These are phyloP conservation scores for Plasmodium fragile DNA, from an alignment of 169 alveolate genomes.

Conservation along the genomic window DNA sequence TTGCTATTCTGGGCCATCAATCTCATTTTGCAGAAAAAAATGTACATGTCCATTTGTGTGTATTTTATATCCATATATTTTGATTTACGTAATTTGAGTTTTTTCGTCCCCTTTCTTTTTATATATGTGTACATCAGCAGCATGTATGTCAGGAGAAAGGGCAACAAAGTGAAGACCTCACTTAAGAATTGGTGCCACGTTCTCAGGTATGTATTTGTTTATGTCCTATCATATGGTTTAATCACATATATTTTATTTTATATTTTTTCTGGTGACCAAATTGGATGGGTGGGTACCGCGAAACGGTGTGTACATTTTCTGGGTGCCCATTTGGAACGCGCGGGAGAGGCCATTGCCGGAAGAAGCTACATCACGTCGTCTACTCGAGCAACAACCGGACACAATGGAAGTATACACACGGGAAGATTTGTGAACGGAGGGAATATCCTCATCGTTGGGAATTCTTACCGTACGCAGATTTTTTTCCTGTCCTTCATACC, in stretches of 20 bases:
- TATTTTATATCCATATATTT: constrained; percentile 53
- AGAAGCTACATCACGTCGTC: neutral
- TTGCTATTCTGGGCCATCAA: constrained; percentile 63
- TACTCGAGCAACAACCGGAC: neutral
- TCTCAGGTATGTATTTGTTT: constrained; percentile 25
- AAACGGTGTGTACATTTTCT: constrained; percentile 10
- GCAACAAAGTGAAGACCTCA: constrained; percentile 20
- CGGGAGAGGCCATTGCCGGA: neutral
- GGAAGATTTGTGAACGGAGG: neutral
- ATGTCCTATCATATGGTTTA: neutral
- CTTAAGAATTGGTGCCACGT: constrained; percentile 27
- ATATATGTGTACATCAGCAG: constrained; percentile 59
- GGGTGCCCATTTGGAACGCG: constrained; percentile 6
- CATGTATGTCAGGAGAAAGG: constrained; percentile 51
- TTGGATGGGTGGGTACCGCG: neutral
- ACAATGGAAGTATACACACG: neutral
- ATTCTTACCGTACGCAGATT: neutral
- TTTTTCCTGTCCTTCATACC: neutral
- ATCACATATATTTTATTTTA: constrained; percentile 23
- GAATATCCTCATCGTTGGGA: neutral
- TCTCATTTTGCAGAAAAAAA: constrained; percentile 36
- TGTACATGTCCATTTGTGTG: constrained; percentile 8
- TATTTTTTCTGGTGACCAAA: constrained; percentile 9
- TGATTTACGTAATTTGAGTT: constrained; percentile 15
- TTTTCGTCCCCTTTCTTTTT: constrained; percentile 38